Conservation (phyloP, 169 alveolate species). For the Plasmodium berghei region DNA sequence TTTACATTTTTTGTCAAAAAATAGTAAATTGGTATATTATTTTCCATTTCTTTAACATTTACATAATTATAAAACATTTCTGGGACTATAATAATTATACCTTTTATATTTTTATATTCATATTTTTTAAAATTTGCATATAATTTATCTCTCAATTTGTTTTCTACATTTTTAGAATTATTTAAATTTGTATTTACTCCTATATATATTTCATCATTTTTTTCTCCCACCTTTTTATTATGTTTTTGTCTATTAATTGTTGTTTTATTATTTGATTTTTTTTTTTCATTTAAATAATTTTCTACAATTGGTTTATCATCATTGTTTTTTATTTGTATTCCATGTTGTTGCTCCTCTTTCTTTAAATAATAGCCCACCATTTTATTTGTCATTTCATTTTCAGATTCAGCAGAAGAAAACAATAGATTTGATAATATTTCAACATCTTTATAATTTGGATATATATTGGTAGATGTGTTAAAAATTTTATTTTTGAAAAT, state of each 20-base stretch:
- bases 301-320: not conserved
- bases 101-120: slow-evolving; percentile 56
- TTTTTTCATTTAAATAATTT: not conserved
- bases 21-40: slow-evolving; percentile 32
- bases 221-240: not conserved
- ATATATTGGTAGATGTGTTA: not conserved
- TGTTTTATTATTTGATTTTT: not conserved
- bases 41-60: slow-evolving; percentile 41
- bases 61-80: slow-evolving; percentile 57
- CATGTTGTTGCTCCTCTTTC: not conserved
- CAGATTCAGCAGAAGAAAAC: no score
- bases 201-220: not conserved
- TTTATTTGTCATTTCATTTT: not conserved
- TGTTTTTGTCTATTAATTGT: not conserved
- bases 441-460: not conserved
- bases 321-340: not conserved
- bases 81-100: slow-evolving; percentile 46
- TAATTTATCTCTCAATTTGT: slow-evolving; percentile 17
- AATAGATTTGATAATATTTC: not conserved
- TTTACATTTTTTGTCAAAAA: slow-evolving; percentile 39
- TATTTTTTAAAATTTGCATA: slow-evolving; percentile 9
- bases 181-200: not conserved
- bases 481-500: slow-evolving; percentile 20
- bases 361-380: not conserved
- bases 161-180: not conserved